Evolutionary conservation across 805 yeast species (phyloP).

Genomic region (Lipomyces anomalus): DNA sequence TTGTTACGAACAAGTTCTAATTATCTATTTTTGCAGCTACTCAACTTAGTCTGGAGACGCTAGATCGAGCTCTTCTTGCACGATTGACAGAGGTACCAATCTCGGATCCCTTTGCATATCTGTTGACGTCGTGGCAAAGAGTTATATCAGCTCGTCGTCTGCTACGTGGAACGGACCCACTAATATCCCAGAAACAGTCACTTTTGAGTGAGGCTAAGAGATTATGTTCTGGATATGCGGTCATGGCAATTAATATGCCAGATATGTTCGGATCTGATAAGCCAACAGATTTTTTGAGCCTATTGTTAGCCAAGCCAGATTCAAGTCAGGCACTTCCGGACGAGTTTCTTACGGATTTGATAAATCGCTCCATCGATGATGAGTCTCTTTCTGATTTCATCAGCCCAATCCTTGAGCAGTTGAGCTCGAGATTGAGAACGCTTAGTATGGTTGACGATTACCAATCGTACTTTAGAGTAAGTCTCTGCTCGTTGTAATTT

Average conservation of each 20-base stretch:
- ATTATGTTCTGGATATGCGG: conserved; percentile 45
- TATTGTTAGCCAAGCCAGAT: conserved; percentile 18
- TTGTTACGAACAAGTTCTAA: not conserved
- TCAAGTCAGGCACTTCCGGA: conserved; percentile 24
- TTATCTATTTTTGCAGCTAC: not conserved
- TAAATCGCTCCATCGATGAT: conserved; percentile 58
- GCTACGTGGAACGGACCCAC: conserved; percentile 39
- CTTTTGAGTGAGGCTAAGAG: conserved; percentile 41
- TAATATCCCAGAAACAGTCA: conserved; percentile 36
- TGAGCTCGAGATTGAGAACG: conserved; percentile 36
- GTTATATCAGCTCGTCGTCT: conserved; percentile 39
- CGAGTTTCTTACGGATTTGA: conserved; percentile 52
- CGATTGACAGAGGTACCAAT: conserved; percentile 48
- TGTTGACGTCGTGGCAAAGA: conserved; percentile 41
- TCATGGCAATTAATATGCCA: conserved; percentile 28
- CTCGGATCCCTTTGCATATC: conserved; percentile 42
- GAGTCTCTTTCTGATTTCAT: conserved; percentile 58
- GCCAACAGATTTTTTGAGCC: conserved; percentile 13
- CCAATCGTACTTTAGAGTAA: conserved; percentile 41
- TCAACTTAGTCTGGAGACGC: conserved; percentile 7
- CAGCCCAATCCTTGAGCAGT: conserved; percentile 40
- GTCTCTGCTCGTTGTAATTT: conserved; percentile 30
- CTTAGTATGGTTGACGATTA: conserved; percentile 22
- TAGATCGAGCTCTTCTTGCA: conserved; percentile 49
- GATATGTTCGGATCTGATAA: conserved; percentile 21